Conservation (phyloP, 2,329 filamentous ascomycete species). For the Pseudogymnoascus sp. region DNA sequence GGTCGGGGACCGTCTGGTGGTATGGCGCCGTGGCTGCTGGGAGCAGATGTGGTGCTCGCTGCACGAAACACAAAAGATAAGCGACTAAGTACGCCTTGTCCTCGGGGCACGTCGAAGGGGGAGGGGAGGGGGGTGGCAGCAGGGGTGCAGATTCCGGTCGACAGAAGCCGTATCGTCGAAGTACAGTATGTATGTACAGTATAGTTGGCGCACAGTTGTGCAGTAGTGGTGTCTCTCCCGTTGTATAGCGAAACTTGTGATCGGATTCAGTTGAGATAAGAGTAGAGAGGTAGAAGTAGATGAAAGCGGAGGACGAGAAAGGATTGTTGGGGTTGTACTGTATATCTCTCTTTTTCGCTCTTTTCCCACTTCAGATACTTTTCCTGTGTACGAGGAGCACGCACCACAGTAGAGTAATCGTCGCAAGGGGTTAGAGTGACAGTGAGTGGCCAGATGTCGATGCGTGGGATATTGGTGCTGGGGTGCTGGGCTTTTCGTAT, state of each 20-base stretch:
- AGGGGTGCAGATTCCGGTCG: not conserved
- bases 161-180: not conserved
- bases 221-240: not conserved
- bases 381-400: not conserved
- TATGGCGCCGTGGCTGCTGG: not conserved
- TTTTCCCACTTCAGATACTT: not conserved
- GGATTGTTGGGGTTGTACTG: not conserved
- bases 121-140: not conserved
- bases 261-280: not conserved
- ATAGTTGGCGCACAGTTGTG: not conserved
- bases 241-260: not conserved
- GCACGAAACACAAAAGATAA: constrained; percentile 7
- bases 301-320: constrained; percentile 1
- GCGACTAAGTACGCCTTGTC: not conserved
- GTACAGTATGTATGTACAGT: constrained; percentile 1
- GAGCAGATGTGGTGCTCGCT: not conserved
- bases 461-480: not conserved
- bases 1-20: constrained; percentile 23
- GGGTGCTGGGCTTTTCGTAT: not conserved
- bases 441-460: constrained; percentile 1
- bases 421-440: constrained; percentile 7
- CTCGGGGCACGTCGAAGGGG: not conserved
- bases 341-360: not conserved
- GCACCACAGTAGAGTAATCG: not conserved
- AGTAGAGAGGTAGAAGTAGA: not conserved